Percentiles rank a stretch among this genome's conserved stretches.
These are phyloP conservation scores for Scedosporium dehoogii DNA, from an alignment of 2,329 filamentous ascomycete genomes.

Conservation along the genomic window DNA sequence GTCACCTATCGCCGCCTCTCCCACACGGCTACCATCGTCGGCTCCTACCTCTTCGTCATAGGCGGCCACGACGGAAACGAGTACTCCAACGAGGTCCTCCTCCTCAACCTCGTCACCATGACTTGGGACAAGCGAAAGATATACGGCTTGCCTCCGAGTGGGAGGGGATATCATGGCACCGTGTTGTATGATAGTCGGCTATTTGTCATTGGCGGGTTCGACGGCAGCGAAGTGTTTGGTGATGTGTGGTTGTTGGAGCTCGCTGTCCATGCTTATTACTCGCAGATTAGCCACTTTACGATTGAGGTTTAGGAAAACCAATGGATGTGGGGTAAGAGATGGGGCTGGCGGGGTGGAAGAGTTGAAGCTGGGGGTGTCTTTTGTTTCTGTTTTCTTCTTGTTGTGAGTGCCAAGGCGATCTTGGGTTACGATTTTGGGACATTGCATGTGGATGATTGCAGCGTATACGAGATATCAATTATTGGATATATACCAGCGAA, in stretches of 20 bases:
- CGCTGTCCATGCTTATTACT: constrained; percentile 62
- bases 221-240: constrained; percentile 57
- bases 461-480: not conserved
- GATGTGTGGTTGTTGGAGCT: constrained; percentile 60
- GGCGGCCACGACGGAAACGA: constrained; percentile 62
- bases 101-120: constrained; percentile 64
- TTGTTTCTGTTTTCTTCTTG: too few relatives aligned
- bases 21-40: constrained; percentile 60
- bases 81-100: constrained; percentile 58
- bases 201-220: constrained; percentile 56
- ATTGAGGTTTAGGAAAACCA: constrained; percentile 45
- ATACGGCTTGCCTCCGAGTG: constrained; percentile 52
- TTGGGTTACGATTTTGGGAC: not conserved
- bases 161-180: constrained; percentile 57
- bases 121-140: constrained; percentile 59
- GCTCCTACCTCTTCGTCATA: constrained; percentile 60
- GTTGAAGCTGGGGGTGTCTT: too few relatives aligned
- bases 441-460: not conserved
- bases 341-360: too few relatives aligned
- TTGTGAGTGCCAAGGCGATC: not conserved
- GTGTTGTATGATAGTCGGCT: constrained; percentile 57
- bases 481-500: not conserved
- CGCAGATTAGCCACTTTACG: constrained; percentile 62
- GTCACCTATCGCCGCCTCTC: constrained; percentile 54
- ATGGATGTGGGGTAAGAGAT: too few relatives aligned